Percentiles rank a stretch among this genome's conserved stretches.
phyloP scores from a whole-genome alignment of 2,329 filamentous ascomycete species.

The Penicillium decumbens region DNA sequence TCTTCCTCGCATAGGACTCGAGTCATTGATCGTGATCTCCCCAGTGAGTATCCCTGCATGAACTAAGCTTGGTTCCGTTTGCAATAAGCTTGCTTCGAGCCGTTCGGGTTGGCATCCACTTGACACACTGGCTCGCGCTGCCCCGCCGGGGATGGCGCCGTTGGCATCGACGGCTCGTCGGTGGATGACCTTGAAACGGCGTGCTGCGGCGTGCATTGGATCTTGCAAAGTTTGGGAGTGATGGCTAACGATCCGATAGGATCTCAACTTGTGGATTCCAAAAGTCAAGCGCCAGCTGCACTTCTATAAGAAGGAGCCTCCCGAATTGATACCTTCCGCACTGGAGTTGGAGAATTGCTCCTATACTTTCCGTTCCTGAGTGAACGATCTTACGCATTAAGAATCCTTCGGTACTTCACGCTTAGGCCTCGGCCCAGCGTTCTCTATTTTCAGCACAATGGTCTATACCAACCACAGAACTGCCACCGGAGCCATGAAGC shows the following conservation, averaged over 20 bases:
- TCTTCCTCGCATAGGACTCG: slow-evolving; percentile 7
- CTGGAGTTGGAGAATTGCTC: background rate
- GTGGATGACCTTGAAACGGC: slow-evolving; percentile 1
- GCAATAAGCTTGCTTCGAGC: slow-evolving; percentile 20
- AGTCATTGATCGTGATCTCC: background rate
- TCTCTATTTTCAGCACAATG: slow-evolving; percentile 18
- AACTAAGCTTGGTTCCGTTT: slow-evolving; percentile 4
- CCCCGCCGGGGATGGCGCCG: slow-evolving; percentile 5
- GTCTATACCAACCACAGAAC: slow-evolving; percentile 27
- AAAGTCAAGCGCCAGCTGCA: background rate
- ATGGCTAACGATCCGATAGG: background rate
- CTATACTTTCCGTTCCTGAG: background rate
- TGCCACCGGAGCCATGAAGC: slow-evolving; percentile 27
- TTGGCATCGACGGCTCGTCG: slow-evolving; percentile 2
- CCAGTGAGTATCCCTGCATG: slow-evolving; percentile 13
- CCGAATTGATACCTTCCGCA: background rate
- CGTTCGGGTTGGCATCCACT: slow-evolving; percentile 6
- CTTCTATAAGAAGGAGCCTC: slow-evolving; percentile 13
- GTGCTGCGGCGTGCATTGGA: background rate
- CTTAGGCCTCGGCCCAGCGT: background rate
- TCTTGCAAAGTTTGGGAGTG: background rate
- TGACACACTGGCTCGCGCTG: slow-evolving; percentile 13
- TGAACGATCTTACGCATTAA: background rate
- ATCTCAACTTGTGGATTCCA: background rate
- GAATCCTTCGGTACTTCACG: background rate